Evolutionary conservation across 2,329 filamentous ascomycete species (phyloP).

Genomic region (Alternaria solani): DNA sequence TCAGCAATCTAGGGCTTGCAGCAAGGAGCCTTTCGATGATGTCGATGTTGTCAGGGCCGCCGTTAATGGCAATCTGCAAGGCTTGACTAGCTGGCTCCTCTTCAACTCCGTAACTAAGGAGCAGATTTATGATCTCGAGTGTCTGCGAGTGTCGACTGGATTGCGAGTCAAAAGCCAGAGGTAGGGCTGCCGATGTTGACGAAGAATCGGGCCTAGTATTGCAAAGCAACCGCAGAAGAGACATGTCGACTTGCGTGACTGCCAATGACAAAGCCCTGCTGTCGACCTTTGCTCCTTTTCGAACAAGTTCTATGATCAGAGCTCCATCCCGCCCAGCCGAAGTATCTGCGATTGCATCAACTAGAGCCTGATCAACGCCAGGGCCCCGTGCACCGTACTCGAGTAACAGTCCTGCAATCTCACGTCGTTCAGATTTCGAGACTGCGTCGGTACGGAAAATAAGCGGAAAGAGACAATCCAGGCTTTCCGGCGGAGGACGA

Average conservation of each 20-base stretch:
- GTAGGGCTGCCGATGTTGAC: slow-evolving; percentile 38
- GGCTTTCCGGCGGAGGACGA: slow-evolving; percentile 28
- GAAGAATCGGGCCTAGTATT: slow-evolving; percentile 26
- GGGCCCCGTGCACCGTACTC: slow-evolving; percentile 36
- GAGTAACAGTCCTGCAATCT: slow-evolving; percentile 33
- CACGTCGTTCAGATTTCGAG: slow-evolving; percentile 32
- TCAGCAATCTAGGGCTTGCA: slow-evolving; percentile 32
- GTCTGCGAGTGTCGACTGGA: slow-evolving; percentile 34
- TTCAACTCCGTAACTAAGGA: slow-evolving; percentile 37
- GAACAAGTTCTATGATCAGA: slow-evolving; percentile 39
- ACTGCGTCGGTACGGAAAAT: slow-evolving; percentile 25
- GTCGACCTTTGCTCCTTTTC: slow-evolving; percentile 35
- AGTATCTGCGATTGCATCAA: slow-evolving; percentile 39
- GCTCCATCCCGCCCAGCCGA: slow-evolving; percentile 33
- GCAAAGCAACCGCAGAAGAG: slow-evolving; percentile 39
- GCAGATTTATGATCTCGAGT: slow-evolving; percentile 37
- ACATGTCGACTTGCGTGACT: slow-evolving; percentile 39
- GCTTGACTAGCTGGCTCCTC: slow-evolving; percentile 31
- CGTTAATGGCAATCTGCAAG: slow-evolving; percentile 38
- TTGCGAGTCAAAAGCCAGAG: slow-evolving; percentile 37
- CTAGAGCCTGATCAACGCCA: slow-evolving; percentile 41
- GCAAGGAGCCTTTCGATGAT: slow-evolving; percentile 41
- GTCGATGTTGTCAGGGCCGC: slow-evolving; percentile 43
- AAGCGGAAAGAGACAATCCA: slow-evolving; percentile 36
- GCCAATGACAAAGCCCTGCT: slow-evolving; percentile 38